Evolutionary conservation across 371 early-diverging fungal species (phyloP).

Genomic region (Lichtheimia ramosa): DNA sequence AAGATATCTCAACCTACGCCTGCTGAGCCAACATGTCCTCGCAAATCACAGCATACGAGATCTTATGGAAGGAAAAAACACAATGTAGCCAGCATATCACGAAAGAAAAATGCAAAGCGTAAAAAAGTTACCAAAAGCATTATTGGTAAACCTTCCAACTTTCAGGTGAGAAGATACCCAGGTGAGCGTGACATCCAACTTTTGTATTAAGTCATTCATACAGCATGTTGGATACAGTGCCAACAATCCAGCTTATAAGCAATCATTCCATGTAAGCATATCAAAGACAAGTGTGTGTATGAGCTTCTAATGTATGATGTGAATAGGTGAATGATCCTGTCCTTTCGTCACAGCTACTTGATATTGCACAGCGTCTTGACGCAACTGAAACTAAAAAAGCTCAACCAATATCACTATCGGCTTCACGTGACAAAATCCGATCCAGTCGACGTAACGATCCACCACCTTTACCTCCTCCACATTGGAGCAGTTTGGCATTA

Average conservation of each 20-base stretch:
- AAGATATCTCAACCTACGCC: too few relatives aligned
- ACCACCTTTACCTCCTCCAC: slow-evolving; percentile 4
- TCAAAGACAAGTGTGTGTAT: not conserved
- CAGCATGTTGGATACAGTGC: slow-evolving; percentile 3
- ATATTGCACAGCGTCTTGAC: not conserved
- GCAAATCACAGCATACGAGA: too few relatives aligned
- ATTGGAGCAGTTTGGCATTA: slow-evolving; percentile 4
- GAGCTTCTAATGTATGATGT: not conserved
- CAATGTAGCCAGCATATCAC: not conserved
- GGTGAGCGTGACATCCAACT: not conserved
- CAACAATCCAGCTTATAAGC: not conserved
- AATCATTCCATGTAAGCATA: not conserved
- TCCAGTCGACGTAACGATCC: not conserved
- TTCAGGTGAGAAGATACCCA: slow-evolving; percentile 1
- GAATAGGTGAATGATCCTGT: not conserved
- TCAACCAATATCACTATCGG: not conserved
- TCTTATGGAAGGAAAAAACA: not conserved
- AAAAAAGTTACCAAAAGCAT: slow-evolving; percentile 4
- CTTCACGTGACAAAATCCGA: not conserved
- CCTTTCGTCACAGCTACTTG: not conserved
- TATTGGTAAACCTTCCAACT: slow-evolving; percentile 5
- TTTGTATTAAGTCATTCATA: not conserved
- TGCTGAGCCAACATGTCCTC: too few relatives aligned
- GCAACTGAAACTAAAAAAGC: not conserved
- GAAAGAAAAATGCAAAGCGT: slow-evolving; percentile 1